Base-by-base conservation (phyloP, 1,284 basidiomycete species). In the Moesziomyces aphidis region DNA sequence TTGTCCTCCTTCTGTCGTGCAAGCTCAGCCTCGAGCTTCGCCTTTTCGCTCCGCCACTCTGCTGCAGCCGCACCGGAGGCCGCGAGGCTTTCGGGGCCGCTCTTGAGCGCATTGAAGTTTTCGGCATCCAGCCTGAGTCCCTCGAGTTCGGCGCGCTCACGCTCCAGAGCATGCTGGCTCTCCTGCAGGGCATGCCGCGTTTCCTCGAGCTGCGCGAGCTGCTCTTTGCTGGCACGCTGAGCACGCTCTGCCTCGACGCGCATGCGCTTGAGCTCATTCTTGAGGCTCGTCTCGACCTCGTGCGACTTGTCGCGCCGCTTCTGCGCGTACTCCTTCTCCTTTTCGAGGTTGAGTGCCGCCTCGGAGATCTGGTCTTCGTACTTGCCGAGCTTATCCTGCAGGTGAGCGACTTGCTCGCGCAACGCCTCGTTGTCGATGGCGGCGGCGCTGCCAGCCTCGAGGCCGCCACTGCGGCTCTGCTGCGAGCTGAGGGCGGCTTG, bases 381-480 rank as follows among this genome's bases (percentile, higher is more conserved):
- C 34, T 87, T 87, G 2, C 88, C 85, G 47, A 95, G 88, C 84
- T 92, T 92, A 82, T 89, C 89, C 81, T 93, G 91, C 34, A 96
- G 87, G 84, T 98, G 93, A 56, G 90, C 89, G 26, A 94, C 88
- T 83, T 98, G 94, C 45, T 95, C 94, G 21, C 89, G 90, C 31
- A 97, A 88, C 24, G 90, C 91, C 85, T 97, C 94, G 80, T 96
- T 96, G 86, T 98, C 95, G 79, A 98, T 97, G 80, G 94, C 90
- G 1, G 91, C 89, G 0, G 76, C 66, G 0, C 54, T 54, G 50
- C 69, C 67, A 23, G 55, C 53, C 39, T 63, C 57, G 19, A 49
- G 47, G 6, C 53, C 61, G 31, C 39, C 39, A 42, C 55, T 60
- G 53, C 57, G 49, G 43, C 10, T 50, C 23, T 51, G 55, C 23